Evolutionary conservation across 2,329 filamentous ascomycete genomes (phyloP), one percentile per base, ranked within the genome.

Genomic region (Colletotrichum eleusines): DNA sequence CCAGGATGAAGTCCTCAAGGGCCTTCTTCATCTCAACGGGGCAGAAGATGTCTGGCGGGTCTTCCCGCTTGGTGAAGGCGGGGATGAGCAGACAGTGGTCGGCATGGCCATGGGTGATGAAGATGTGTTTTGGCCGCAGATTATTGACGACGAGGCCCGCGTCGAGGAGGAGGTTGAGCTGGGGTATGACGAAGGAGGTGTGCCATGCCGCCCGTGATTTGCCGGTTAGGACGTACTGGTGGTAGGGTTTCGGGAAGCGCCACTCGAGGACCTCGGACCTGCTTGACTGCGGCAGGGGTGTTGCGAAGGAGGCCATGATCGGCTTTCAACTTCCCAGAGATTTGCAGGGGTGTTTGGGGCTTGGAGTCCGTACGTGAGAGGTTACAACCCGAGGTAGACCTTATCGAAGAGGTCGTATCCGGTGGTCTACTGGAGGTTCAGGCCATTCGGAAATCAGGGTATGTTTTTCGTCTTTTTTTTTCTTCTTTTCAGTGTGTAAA

Each of bases 181-280:
- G 82, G 1, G 84, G 84, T 61, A 86, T 81, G 55, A 86, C 77
- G 69, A 86, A 86, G 6, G 84, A 85, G 2, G 84, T 86, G 76
- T 86, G 84, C 84, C 84, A 86, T 18, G 84, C 84, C 8, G 84
- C 84, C 18, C 84, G 82, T 9, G 84, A 86, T 33, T 80, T 80
- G 63, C 84, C 84, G 1, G 83, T 84, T 12, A 86, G 78, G 5
- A 83, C 78, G 65, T 79, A 79, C 58, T 84, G 80, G 61, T 78
- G 76, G 71, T 82, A 78, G 0, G 84, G 84, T 40, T 79, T 80
- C 8, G 84, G 84, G 69, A 86, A 83, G 14, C 76, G 77, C 82
- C 83, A 85, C 68, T 85, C 82, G 0, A 86, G 78, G 26, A 85
- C 76, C n/a, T 82, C 78, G 28, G 84, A 86, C 11, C 81, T 80